These are phyloP conservation scores for Panicum hallii DNA, from an alignment of 202 grass and related monocot genomes.

Conservation along the genomic window DNA sequence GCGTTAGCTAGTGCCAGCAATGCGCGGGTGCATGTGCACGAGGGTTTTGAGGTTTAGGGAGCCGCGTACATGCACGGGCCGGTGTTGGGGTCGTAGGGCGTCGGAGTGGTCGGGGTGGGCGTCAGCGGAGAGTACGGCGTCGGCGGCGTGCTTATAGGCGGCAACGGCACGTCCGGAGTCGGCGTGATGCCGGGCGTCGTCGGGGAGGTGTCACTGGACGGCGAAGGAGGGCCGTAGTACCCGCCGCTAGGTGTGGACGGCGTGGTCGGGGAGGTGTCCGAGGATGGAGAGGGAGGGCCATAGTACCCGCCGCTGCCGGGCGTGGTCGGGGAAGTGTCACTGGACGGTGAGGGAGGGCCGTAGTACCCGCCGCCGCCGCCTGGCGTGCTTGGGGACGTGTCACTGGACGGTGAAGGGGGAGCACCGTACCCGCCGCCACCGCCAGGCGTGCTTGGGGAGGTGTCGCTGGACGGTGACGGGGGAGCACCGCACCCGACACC, in stretches of 20 bases:
- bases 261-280: not conserved
- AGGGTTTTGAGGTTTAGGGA: not conserved
- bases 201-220: conserved; percentile 35
- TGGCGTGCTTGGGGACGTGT: not conserved
- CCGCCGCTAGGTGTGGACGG: not conserved
- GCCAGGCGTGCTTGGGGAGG: conserved; percentile 39
- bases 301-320: conserved; percentile 29
- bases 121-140: conserved; percentile 49
- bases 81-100: conserved; percentile 73
- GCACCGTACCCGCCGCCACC: not conserved
- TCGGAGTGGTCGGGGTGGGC: conserved; percentile 56
- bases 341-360: not conserved
- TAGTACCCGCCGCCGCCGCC: not conserved
- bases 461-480: not conserved
- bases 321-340: conserved; percentile 2
- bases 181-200: conserved; percentile 33
- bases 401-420: not conserved
- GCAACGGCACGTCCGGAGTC: conserved; percentile 47
- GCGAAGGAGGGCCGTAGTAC: conserved; percentile 37
- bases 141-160: conserved; percentile 30
- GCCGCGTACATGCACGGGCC: conserved; percentile 70
- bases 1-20: not conserved
- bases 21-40: not conserved
- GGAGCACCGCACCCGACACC: not conserved
- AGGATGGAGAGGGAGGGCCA: not conserved